Percentiles rank a stretch among this genome's conserved stretches.
Evolutionary conservation across 2,329 filamentous ascomycete species (phyloP).

Genomic region (Aspergillus arachidicola): DNA sequence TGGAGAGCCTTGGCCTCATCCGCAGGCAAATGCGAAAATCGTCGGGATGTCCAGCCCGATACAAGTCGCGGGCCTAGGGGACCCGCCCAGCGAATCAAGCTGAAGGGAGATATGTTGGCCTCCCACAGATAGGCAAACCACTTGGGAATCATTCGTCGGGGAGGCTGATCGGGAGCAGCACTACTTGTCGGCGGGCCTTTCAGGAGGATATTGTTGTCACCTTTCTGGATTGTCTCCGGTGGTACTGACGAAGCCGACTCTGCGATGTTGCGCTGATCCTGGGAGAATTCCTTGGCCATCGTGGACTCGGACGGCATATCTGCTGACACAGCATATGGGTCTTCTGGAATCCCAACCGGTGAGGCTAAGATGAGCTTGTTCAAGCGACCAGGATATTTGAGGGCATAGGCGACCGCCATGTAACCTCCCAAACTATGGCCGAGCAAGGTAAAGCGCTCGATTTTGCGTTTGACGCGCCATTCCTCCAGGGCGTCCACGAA

Average conservation of each 20-base stretch:
- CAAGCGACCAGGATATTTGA: slow-evolving; percentile 91
- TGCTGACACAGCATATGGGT: slow-evolving; percentile 83
- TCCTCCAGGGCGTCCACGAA: slow-evolving; percentile 96
- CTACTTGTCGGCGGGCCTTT: slow-evolving; percentile 32
- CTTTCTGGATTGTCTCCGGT: slow-evolving; percentile 31
- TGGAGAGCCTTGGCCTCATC: slow-evolving; percentile 84
- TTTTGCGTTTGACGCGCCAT: slow-evolving; percentile 84
- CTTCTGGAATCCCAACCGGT: slow-evolving; percentile 90
- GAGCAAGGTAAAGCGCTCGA: slow-evolving; percentile 90
- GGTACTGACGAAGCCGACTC: slow-evolving; percentile 23
- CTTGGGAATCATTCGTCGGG: slow-evolving; percentile 68
- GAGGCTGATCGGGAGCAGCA: slow-evolving; percentile 41
- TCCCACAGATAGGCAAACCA: slow-evolving; percentile 97
- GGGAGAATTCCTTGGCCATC: slow-evolving; percentile 74
- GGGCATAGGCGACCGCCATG: slow-evolving; percentile 88
- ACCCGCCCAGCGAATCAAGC: slow-evolving; percentile 81
- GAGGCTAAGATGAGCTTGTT: slow-evolving; percentile 97
- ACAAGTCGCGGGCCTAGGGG: slow-evolving; percentile 89
- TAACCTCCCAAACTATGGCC: slow-evolving; percentile 95
- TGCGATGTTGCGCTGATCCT: slow-evolving; percentile 63
- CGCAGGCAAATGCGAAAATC: slow-evolving; percentile 83
- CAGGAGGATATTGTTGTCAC: slow-evolving; percentile 58
- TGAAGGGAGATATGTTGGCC: slow-evolving; percentile 93
- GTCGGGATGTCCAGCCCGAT: slow-evolving; percentile 89
- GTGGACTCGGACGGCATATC: slow-evolving; percentile 74